A percentile compares a stretch with the other conserved stretches of the same genome.
Evolutionary conservation across 495 filamentous ascomycete species (phyloP).

Genomic region (Podospora sp.): DNA sequence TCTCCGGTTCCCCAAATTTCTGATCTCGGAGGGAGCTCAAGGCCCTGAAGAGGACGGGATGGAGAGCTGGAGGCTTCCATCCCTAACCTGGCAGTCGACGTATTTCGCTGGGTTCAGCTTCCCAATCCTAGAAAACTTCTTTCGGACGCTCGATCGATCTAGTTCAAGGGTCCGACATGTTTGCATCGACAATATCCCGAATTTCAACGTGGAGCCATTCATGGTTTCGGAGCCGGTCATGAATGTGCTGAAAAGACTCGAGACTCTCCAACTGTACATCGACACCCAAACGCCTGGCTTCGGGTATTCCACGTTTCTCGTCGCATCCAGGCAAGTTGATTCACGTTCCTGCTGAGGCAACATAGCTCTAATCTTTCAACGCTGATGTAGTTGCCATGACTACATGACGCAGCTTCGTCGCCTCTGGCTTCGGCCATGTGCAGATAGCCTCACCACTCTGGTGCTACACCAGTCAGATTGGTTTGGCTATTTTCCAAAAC

Average conservation of each 20-base stretch:
- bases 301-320: too few relatives aligned
- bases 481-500: slow-evolving; percentile 5
- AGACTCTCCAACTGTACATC: not conserved
- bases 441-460: not conserved
- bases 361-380: too few relatives aligned
- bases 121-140: not conserved
- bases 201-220: not conserved
- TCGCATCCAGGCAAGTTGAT: too few relatives aligned
- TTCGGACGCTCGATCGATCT: not conserved
- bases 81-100: too few relatives aligned
- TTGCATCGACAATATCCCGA: not conserved
- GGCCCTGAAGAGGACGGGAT: too few relatives aligned
- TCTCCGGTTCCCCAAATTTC: not conserved
- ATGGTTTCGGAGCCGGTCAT: not conserved
- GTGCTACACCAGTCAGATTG: not conserved
- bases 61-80: too few relatives aligned
- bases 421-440: not conserved
- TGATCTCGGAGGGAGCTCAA: too few relatives aligned
- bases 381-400: not conserved
- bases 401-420: not conserved
- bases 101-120: too few relatives aligned
- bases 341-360: too few relatives aligned
- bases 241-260: not conserved
- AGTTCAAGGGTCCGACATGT: not conserved
- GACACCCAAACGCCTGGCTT: not conserved